These are phyloP conservation scores for Crassisporium funariophilum DNA, from an alignment of 768 basidiomycete genomes.

Conservation along the genomic window DNA sequence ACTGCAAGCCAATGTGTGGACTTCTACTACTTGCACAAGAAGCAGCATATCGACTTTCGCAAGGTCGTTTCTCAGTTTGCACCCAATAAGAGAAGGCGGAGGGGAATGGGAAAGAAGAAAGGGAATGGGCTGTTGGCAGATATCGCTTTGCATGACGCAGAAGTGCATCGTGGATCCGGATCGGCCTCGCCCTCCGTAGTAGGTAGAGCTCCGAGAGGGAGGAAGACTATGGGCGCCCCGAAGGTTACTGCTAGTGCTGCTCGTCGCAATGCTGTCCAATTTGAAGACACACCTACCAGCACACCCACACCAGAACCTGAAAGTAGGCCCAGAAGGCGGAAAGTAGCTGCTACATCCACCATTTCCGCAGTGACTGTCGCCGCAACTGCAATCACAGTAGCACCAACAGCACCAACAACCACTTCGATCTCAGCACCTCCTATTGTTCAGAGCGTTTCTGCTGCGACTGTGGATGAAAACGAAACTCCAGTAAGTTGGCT, in stretches of 20 bases:
- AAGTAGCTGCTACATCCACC: conserved; percentile 8
- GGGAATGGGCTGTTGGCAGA: conserved; percentile 82
- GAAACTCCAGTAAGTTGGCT: conserved; percentile 16
- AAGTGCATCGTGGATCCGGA: conserved; percentile 37
- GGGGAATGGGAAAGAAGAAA: conserved; percentile 71
- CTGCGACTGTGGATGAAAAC: conserved; percentile 10
- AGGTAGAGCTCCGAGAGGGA: conserved; percentile 44
- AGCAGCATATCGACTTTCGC: conserved; percentile 82
- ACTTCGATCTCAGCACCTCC: conserved; percentile 5
- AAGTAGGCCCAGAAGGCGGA: conserved; percentile 38
- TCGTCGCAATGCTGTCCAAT: conserved; percentile 43
- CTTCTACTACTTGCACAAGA: conserved; percentile 96
- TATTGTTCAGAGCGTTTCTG: not conserved
- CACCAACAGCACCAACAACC: not conserved
- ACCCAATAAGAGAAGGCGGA: conserved; percentile 64
- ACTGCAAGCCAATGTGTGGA: conserved; percentile 86
- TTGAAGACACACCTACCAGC: conserved; percentile 52
- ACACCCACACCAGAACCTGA: conserved; percentile 77
- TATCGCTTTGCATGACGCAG: conserved; percentile 75
- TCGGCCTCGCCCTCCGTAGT: conserved; percentile 33
- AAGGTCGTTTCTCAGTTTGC: conserved; percentile 69
- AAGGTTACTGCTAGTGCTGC: conserved; percentile 37
- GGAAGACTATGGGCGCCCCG: conserved; percentile 33
- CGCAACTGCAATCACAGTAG: conserved; percentile 10
- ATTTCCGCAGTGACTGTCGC: conserved; percentile 12